phyloP scores from a whole-genome alignment of 768 basidiomycete species.

The Suillus luteus region DNA sequence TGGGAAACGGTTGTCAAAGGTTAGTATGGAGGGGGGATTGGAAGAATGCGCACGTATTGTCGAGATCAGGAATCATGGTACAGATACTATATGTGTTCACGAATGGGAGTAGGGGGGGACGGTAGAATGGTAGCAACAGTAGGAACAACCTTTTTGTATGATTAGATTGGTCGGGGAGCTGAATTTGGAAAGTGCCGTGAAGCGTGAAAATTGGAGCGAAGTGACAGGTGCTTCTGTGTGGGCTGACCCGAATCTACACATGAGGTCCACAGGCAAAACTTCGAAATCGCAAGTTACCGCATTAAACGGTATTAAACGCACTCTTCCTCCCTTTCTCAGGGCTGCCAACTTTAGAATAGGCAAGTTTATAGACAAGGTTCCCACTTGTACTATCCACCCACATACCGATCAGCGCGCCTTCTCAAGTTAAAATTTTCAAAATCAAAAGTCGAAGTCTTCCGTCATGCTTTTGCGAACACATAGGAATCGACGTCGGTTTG shows the following conservation, averaged over 20 bases:
- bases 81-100: not conserved
- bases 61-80: slow-evolving; percentile 28
- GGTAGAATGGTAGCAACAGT: not conserved
- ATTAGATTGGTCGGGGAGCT: not conserved
- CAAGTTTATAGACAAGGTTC: no score
- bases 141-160: slow-evolving; percentile 10
- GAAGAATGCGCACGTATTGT: slow-evolving; percentile 35
- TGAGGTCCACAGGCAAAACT: not conserved
- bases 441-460: slow-evolving; percentile 9
- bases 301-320: slow-evolving; percentile 2
- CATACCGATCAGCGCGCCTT: not conserved
- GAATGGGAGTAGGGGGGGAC: slow-evolving; percentile 5
- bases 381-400: not conserved
- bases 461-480: slow-evolving; percentile 6
- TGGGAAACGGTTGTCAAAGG: slow-evolving; percentile 22
- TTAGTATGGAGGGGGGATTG: not conserved
- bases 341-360: not conserved
- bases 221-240: slow-evolving; percentile 6
- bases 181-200: slow-evolving; percentile 1
- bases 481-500: not conserved
- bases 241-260: not conserved
- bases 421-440: not conserved
- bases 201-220: slow-evolving; percentile 3
- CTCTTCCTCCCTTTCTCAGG: slow-evolving; percentile 3
- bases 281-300: slow-evolving; percentile 5